Evolutionary conservation across 2,329 filamentous ascomycete genomes (phyloP), one percentile per base, ranked within the genome.

Genomic region (Monosporascus cannonballus): DNA sequence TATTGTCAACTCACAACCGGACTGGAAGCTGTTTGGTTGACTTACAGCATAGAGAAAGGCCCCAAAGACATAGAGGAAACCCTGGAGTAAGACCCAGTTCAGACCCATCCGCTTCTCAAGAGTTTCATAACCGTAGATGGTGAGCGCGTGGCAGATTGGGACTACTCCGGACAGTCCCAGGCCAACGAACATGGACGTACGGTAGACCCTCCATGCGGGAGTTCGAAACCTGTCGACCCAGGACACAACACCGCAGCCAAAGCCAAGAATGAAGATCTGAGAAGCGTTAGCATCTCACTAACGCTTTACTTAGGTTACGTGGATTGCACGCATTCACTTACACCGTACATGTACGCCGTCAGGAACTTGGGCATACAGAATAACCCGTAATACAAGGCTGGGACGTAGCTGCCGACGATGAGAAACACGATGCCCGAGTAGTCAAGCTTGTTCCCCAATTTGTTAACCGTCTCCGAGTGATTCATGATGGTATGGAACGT

Each of bases 351-450:
- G 69, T 97, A 97, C 3, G 80, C 67, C 44, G 74, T 76, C 73
- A 90, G 83, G 62, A 93, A 68, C 7, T 68, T 63, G 3, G 84
- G 81, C 57, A 85, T 74, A 64, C 86, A 90, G 63, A 82, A 89
- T 68, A 96, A 90, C 3, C 87, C 91, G 69, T 95, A 96, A 69
- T 90, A 94, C 54, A 99, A 71, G 48, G 89, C 87, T 2, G 94
- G 92, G 46, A 97, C 83, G 66, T 93, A 96, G 67, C 87, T 93
- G 6, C 94, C 94, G 60, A 93, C 89, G 54, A 97, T 97, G 60
- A 99, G 74, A 48, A 86, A 83, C 30, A 97, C 89, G 61, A 99
- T 99, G 6, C 94, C 94, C 5, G 93, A 83, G 68, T 99, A 97
- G 68, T 99, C 94, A 52, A 97, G 74, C 69, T 96, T 90, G 68